A percentile compares a stretch with the other conserved stretches of the same genome.
Evolutionary conservation across 345 rosid species (phyloP).

Genomic region (Zanthoxylum bungeanum): DNA sequence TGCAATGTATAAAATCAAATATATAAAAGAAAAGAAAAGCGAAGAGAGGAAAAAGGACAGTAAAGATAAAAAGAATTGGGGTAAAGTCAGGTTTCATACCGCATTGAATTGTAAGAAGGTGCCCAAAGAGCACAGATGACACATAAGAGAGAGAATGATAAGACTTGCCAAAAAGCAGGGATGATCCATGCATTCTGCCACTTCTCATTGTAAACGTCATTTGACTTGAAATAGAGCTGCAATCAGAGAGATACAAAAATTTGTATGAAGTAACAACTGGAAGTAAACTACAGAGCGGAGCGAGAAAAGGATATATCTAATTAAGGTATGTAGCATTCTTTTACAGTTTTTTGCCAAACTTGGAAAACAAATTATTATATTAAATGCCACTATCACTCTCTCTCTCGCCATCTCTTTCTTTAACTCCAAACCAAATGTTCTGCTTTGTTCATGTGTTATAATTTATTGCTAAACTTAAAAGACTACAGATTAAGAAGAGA

Average conservation of each 20-base stretch:
- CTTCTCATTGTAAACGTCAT: slow-evolving; percentile 77
- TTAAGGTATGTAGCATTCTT: not conserved
- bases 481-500: not conserved
- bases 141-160: slow-evolving; percentile 77
- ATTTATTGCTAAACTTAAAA: too few relatives aligned
- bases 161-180: slow-evolving; percentile 93
- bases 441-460: too few relatives aligned
- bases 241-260: slow-evolving; percentile 14
- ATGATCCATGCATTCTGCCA: slow-evolving; percentile 98
- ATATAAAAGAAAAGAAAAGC: too few relatives aligned
- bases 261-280: not conserved
- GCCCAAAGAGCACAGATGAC: slow-evolving; percentile 94
- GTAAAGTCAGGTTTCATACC: slow-evolving; percentile 43
- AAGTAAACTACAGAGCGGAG: not conserved
- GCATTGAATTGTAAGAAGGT: slow-evolving; percentile 79
- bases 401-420: too few relatives aligned
- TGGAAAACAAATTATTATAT: not conserved
- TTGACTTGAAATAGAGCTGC: slow-evolving; percentile 94
- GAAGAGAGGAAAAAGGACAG: not conserved
- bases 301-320: not conserved
- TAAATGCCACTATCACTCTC: not conserved
- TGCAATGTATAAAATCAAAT: not conserved
- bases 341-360: not conserved
- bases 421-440: not conserved
- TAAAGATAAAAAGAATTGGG: not conserved